Base-by-base conservation (phyloP, 192 early-diverging fungal species). In the Backusella tuberculispora region DNA sequence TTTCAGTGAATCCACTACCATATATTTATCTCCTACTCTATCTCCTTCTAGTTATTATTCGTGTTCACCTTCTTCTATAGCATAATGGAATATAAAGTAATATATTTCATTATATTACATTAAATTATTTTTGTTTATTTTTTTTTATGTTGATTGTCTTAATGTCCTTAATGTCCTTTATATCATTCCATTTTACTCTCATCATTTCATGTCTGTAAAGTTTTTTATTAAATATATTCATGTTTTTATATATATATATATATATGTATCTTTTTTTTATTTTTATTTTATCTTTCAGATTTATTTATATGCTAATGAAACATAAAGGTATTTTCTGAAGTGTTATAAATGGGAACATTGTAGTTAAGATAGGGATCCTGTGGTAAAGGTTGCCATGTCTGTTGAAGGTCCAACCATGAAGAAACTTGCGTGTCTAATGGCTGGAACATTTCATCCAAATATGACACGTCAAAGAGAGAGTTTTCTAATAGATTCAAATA, bases 41-140 rank as follows among this genome's bases (percentile, higher is more conserved):
- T 60, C 53, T 60, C 53, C 53, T 60, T 60, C 19, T 24, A 26
- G 21, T 26, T 60, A 60, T 60, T 60, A 60, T 60, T 60, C 53
- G 53, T 60, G 53, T 24, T 60, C 53, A 26, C 53, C 53, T 26
- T 26, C 53, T 13, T 60, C 2, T 24, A 6, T 60, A 60, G 26
- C 24, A 26, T 60, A 60, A 60, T 60, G 13, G 12, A 24, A 26
- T 21, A 2, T 60, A 60, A 13, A 24, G 2, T 34, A 34, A 1
- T 34, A 34, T 34, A 34, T 34, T 34, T 34, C 29, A 34, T 34
- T 34, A 34, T 34, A 34, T 34, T 34, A 0, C 29, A 0, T 34
- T 34, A 34, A 34, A 34, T 34, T 34, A 2, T 34, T 34, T 34
- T 34, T 34, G 29, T 34, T 34, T 34, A 34, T 34, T 34, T 34